Evolutionary conservation across 257 asterid species (phyloP).

Genomic region (Nicotiana paniculata): DNA sequence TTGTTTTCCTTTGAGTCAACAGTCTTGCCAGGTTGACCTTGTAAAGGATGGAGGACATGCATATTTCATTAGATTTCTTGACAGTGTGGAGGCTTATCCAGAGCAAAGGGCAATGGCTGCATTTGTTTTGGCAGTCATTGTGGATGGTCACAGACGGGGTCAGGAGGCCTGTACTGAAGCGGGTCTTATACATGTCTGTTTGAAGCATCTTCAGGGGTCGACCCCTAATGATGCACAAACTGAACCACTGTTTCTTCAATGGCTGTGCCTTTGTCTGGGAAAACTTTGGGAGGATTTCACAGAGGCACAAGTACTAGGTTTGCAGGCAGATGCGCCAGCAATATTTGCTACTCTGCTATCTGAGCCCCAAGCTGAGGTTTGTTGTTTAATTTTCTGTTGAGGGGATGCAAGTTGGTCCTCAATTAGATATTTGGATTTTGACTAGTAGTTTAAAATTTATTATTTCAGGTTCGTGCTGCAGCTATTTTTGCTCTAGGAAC

Average conservation of each 20-base stretch:
- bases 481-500: slow-evolving; percentile 92
- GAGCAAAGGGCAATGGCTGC: slow-evolving; percentile 99
- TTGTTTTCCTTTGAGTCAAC: slow-evolving; percentile 18
- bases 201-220: slow-evolving; percentile 81
- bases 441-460: not conserved
- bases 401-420: not conserved
- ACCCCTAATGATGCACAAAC: slow-evolving; percentile 71
- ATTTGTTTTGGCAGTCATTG: slow-evolving; percentile 94
- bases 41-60: slow-evolving; percentile 95
- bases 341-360: slow-evolving; percentile 76
- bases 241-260: slow-evolving; percentile 90
- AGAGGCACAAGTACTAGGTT: slow-evolving; percentile 79
- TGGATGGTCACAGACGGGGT: slow-evolving; percentile 92
- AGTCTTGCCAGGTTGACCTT: slow-evolving; percentile 99
- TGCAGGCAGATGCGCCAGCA: slow-evolving; percentile 86
- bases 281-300: slow-evolving; percentile 90
- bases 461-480: slow-evolving; percentile 85
- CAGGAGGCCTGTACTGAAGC: slow-evolving; percentile 94
- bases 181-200: slow-evolving; percentile 65
- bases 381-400: not conserved
- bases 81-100: slow-evolving; percentile 91
- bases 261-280: slow-evolving; percentile 97
- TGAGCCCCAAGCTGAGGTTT: slow-evolving; percentile 99
- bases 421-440: not conserved
- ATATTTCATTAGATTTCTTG: slow-evolving; percentile 89